These are phyloP conservation scores for Penicillium tannophilum DNA, from an alignment of 495 filamentous ascomycete species.

Conservation along the genomic window DNA sequence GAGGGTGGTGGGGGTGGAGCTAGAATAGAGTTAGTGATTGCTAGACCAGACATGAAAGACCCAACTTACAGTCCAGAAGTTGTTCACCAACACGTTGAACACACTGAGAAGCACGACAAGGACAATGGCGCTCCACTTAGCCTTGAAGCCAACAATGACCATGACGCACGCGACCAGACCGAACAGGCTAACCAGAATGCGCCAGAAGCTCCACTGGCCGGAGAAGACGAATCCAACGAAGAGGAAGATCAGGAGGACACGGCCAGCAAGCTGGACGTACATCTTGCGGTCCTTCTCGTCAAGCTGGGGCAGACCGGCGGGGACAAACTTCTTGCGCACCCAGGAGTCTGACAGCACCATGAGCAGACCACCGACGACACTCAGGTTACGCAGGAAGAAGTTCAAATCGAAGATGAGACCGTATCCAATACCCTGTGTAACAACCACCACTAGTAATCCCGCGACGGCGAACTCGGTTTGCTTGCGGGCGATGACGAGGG, in stretches of 20 bases:
- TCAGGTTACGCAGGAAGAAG: constrained; percentile 98
- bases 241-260: constrained; percentile 95
- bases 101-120: constrained; percentile 92
- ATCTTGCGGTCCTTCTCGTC: constrained; percentile 99
- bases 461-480: constrained; percentile 89
- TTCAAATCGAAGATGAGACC: constrained; percentile 99
- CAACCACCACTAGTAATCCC: constrained; percentile 85
- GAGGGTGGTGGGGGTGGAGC: constrained; percentile 97
- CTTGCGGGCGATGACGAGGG: constrained; percentile 86
- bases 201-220: constrained; percentile 85
- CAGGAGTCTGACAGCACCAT: constrained; percentile 98
- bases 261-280: constrained; percentile 97
- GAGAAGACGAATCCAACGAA: constrained; percentile 96
- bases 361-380: constrained; percentile 91
- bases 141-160: constrained; percentile 99
- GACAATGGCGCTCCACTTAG: constrained; percentile 95
- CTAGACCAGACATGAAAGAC: not conserved
- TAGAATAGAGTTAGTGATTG: constrained; percentile 31
- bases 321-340: constrained; percentile 96
- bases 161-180: constrained; percentile 93
- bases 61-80: constrained; percentile 97
- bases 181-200: constrained; percentile 77
- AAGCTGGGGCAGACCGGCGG: constrained; percentile 87
- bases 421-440: constrained; percentile 96
- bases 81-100: constrained; percentile 97